phyloP scores from a whole-genome alignment of 2,329 filamentous ascomycete species.

The Trichophyton rubrum region DNA sequence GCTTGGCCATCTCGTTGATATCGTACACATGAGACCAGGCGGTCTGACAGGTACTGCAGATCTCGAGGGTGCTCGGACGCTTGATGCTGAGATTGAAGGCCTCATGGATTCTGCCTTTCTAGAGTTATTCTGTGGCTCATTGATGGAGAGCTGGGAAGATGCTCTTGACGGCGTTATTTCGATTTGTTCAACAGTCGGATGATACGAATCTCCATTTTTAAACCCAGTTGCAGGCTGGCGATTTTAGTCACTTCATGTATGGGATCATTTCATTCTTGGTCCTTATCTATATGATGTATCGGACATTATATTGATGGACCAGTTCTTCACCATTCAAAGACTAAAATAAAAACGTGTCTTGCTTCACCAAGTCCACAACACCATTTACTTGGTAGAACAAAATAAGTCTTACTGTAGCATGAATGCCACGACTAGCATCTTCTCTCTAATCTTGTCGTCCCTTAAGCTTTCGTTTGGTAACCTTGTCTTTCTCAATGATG shows the following conservation, averaged over 20 bases:
- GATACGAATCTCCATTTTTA: background rate
- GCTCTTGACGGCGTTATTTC: constrained; percentile 28
- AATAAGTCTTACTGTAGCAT: background rate
- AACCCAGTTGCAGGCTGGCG: too few relatives aligned
- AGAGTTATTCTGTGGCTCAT: constrained; percentile 32
- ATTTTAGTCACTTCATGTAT: background rate
- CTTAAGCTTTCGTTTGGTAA: constrained; percentile 97
- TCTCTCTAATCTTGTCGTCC: constrained; percentile 71
- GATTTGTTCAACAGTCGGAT: constrained; percentile 3
- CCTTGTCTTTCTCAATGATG: constrained; percentile 99
- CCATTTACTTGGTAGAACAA: background rate
- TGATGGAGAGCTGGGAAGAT: constrained; percentile 39
- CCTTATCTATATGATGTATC: background rate
- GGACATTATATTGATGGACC: background rate
- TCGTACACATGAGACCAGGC: constrained; percentile 16
- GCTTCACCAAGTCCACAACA: background rate
- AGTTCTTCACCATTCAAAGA: background rate
- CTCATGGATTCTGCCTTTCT: constrained; percentile 27
- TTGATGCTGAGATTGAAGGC: constrained; percentile 24
- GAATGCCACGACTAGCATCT: background rate
- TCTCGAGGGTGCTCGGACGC: constrained; percentile 8
- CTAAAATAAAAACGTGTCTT: background rate
- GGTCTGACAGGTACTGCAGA: background rate
- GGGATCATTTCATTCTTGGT: background rate
- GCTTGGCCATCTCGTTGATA: constrained; percentile 31